These are phyloP conservation scores for Coemansia reversa DNA, from an alignment of 192 early-diverging fungal genomes.

Conservation along the genomic window DNA sequence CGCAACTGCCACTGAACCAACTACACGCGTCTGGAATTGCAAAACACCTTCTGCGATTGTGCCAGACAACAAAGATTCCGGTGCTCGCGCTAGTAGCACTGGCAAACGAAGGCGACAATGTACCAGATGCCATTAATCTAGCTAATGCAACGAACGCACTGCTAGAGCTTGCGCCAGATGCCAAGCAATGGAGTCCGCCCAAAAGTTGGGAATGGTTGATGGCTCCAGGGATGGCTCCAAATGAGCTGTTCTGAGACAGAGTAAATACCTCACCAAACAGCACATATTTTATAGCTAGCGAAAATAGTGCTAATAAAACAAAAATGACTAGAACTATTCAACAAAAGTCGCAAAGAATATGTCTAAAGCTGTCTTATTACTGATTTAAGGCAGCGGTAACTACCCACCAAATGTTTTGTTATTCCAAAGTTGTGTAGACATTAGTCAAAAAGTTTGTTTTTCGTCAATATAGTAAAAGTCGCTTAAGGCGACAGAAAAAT, in stretches of 20 bases:
- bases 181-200: slow-evolving; percentile 32
- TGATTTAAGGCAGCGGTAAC: too few species aligned
- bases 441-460: slow-evolving; percentile 3
- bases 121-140: slow-evolving; percentile 63
- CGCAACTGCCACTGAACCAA: slow-evolving; percentile 38
- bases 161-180: slow-evolving; percentile 19
- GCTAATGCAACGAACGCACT: slow-evolving; percentile 54
- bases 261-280: neutral
- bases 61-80: slow-evolving; percentile 43
- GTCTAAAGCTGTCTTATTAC: too few species aligned
- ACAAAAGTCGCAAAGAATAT: too few species aligned
- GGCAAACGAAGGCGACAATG: slow-evolving; percentile 76
- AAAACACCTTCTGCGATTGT: slow-evolving; percentile 53
- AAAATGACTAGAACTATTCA: neutral
- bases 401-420: too few species aligned
- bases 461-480: neutral
- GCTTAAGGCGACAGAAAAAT: slow-evolving; percentile 1
- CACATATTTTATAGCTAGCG: neutral
- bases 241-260: slow-evolving; percentile 21
- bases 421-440: too few species aligned
- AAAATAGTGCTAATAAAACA: neutral
- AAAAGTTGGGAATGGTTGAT: slow-evolving; percentile 49
- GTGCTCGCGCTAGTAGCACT: slow-evolving; percentile 58
- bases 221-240: slow-evolving; percentile 23
- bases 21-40: slow-evolving; percentile 64